Percentiles rank a stretch among this genome's conserved stretches.
phyloP scores from a whole-genome alignment of 371 early-diverging fungal species.

The Mucor plumbeus region DNA sequence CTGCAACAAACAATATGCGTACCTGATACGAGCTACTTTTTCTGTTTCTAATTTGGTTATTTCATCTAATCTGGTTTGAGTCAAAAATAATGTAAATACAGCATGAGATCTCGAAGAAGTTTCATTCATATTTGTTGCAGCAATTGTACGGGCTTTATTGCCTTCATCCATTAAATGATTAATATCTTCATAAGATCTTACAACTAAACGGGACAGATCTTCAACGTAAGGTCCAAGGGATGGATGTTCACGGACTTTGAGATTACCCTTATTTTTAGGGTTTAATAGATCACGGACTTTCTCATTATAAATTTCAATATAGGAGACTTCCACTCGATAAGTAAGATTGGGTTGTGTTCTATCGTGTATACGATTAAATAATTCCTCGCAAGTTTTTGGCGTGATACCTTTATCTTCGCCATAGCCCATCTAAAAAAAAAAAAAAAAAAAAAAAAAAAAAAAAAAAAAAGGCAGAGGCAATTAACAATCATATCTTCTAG shows the following conservation, averaged over 20 bases:
- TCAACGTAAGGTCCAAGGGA: conserved; percentile 90
- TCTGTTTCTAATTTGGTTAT: conserved; percentile 71
- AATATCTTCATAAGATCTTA: conserved; percentile 77
- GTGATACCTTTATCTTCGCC: conserved; percentile 85
- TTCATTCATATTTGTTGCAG: conserved; percentile 97
- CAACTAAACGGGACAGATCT: conserved; percentile 87
- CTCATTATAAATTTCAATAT: conserved; percentile 89
- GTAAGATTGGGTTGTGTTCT: conserved; percentile 55
- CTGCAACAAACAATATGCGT: neutral
- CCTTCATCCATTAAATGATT: conserved; percentile 87
- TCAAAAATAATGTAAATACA: conserved; percentile 88
- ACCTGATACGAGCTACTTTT: conserved; percentile 77
- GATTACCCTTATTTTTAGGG: conserved; percentile 77
- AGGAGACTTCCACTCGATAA: conserved; percentile 82
- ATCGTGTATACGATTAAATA: conserved; percentile 72
- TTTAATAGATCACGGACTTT: conserved; percentile 92
- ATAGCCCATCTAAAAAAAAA: conserved; percentile 68
- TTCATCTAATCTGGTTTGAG: conserved; percentile 66
- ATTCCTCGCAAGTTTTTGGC: conserved; percentile 75
- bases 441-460: no score
- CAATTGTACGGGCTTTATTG: conserved; percentile 90
- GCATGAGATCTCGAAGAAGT: conserved; percentile 94
- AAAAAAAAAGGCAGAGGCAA: no score
- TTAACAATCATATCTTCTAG: no score
- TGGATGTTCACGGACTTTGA: conserved; percentile 91